These are phyloP conservation scores for Pythium plurisporium DNA, from an alignment of 352 stramenopile genomes.

Conservation along the genomic window DNA sequence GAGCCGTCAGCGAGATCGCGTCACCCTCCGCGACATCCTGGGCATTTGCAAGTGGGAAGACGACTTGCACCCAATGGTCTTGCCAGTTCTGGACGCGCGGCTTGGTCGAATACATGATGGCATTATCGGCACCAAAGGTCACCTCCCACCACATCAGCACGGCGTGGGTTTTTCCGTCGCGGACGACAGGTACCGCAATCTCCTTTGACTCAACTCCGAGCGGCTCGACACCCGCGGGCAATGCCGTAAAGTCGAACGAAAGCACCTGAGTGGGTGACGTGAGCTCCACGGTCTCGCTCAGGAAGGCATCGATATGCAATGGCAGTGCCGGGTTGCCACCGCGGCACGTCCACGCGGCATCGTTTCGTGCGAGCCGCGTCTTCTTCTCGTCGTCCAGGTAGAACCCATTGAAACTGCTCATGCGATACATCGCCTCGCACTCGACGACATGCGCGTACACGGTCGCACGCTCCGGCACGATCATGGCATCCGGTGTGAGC, in stretches of 20 bases:
- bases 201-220: constrained; percentile 27
- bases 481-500: constrained; percentile 42
- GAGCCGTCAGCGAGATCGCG: constrained; percentile 39
- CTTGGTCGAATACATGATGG: constrained; percentile 62
- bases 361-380: constrained; percentile 48
- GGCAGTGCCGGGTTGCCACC: constrained; percentile 58
- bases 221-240: constrained; percentile 16
- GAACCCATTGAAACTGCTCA: constrained; percentile 51
- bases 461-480: constrained; percentile 64
- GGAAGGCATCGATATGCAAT: constrained; percentile 52
- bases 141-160: constrained; percentile 83
- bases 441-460: constrained; percentile 72
- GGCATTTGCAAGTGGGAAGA: constrained; percentile 49
- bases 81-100: constrained; percentile 72
- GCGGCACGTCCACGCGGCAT: constrained; percentile 53
- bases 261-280: constrained; percentile 44
- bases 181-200: constrained; percentile 31
- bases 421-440: constrained; percentile 56
- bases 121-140: constrained; percentile 48
- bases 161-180: constrained; percentile 43
- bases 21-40: constrained; percentile 22
- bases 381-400: constrained; percentile 26
- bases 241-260: constrained; percentile 61
- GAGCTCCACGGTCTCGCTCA: constrained; percentile 34
- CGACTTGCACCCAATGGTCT: constrained; percentile 80